phyloP scores from a whole-genome alignment of 495 filamentous ascomycete species.

The Aspergillus mulundensis region DNA sequence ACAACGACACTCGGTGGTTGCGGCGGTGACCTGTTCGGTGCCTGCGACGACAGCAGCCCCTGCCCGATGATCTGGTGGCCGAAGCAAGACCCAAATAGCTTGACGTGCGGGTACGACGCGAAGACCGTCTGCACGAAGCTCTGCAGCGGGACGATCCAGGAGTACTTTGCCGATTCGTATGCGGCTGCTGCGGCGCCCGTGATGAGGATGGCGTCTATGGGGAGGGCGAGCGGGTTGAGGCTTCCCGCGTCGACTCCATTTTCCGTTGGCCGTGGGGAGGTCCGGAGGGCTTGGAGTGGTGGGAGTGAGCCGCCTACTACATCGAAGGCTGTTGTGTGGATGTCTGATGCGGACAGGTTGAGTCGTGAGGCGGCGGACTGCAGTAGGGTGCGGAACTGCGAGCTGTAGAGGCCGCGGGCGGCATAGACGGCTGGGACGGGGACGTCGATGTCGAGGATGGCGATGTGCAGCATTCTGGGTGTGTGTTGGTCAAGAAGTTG shows the following conservation, averaged over 20 bases:
- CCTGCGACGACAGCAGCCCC: slow-evolving; percentile 25
- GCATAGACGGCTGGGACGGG: slow-evolving; percentile 34
- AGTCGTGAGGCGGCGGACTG: slow-evolving; percentile 30
- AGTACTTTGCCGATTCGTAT: slow-evolving; percentile 25
- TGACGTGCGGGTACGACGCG: slow-evolving; percentile 35
- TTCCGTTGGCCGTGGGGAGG: slow-evolving; percentile 3
- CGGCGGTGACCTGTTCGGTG: neutral
- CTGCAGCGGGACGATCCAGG: slow-evolving; percentile 33
- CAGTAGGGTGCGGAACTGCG: slow-evolving; percentile 34
- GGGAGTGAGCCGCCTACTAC: slow-evolving; percentile 33
- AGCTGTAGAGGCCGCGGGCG: slow-evolving; percentile 35
- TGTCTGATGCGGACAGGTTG: slow-evolving; percentile 14
- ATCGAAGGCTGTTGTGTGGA: slow-evolving; percentile 39
- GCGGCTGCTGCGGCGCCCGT: slow-evolving; percentile 35
- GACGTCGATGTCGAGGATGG: slow-evolving; percentile 39
- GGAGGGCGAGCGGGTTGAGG: slow-evolving; percentile 11
- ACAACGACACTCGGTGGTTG: slow-evolving; percentile 19
- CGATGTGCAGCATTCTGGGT: slow-evolving; percentile 30
- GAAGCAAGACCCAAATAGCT: slow-evolving; percentile 48
- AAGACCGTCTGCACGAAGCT: slow-evolving; percentile 34
- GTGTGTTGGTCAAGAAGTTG: neutral
- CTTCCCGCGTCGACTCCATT: neutral
- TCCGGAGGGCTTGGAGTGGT: slow-evolving; percentile 24
- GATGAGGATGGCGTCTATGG: slow-evolving; percentile 39
- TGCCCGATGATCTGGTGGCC: slow-evolving; percentile 47